Percentiles rank a stretch among this genome's conserved stretches.
Evolutionary conservation across 192 early-diverging fungal species (phyloP).

Genomic region (Coemansia sp.): DNA sequence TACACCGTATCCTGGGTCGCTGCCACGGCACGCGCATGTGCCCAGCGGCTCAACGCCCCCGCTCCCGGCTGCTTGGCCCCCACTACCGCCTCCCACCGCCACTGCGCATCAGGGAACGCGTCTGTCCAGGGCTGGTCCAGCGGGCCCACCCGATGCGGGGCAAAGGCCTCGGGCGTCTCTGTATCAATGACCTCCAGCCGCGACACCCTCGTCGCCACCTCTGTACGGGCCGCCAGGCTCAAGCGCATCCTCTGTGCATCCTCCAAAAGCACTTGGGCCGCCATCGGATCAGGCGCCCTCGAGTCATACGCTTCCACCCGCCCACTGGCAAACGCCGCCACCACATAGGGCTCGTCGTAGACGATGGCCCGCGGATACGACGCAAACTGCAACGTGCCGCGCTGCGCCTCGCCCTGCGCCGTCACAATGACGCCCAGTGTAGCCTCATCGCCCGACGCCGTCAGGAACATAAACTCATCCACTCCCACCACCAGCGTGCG

Average conservation of each 20-base stretch:
- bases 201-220: constrained; percentile 5
- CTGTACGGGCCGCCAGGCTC: constrained; percentile 3
- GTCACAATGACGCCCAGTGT: constrained; percentile 49
- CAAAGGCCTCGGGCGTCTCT: not conserved
- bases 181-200: constrained; percentile 21
- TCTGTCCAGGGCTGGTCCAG: constrained; percentile 9
- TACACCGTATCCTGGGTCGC: constrained; percentile 17
- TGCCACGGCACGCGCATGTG: not conserved
- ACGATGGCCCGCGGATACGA: constrained; percentile 32
- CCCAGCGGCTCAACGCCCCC: constrained; percentile 16
- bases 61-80: constrained; percentile 1
- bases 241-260: constrained; percentile 8
- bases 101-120: constrained; percentile 1
- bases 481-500: constrained; percentile 41
- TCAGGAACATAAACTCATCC: constrained; percentile 47
- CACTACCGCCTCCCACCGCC: constrained; percentile 11
- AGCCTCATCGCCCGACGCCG: constrained; percentile 26
- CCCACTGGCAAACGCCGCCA: constrained; percentile 21
- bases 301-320: constrained; percentile 39
- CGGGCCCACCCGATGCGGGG: not conserved
- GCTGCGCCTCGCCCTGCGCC: constrained; percentile 40
- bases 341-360: constrained; percentile 38
- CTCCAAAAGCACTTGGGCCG: constrained; percentile 26
- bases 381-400: constrained; percentile 45
- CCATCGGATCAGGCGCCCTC: constrained; percentile 20